These are phyloP conservation scores for Starmera stellimalicola DNA, from an alignment of 1,139 yeast species.

Conservation along the genomic window DNA sequence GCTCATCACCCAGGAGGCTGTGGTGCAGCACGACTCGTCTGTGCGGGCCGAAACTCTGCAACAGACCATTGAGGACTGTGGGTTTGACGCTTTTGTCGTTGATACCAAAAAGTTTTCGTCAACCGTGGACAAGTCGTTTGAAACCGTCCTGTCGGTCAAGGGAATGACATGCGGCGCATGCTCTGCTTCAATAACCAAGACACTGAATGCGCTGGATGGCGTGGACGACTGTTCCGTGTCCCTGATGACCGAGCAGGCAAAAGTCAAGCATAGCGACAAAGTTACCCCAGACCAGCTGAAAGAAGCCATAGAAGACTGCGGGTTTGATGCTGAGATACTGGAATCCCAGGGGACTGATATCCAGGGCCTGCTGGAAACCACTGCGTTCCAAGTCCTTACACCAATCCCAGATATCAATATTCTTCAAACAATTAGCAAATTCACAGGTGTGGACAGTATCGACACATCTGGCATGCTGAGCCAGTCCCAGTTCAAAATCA, in stretches of 20 bases:
- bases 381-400: conserved; percentile 18
- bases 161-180: conserved; percentile 95
- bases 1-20: conserved; percentile 64
- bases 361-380: conserved; percentile 7
- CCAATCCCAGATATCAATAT: background rate
- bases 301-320: conserved; percentile 60
- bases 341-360: conserved; percentile 3
- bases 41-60: conserved; percentile 28
- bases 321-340: conserved; percentile 48
- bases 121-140: background rate
- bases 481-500: conserved; percentile 13
- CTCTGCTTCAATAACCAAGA: conserved; percentile 50
- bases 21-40: conserved; percentile 36
- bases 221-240: conserved; percentile 51
- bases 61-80: conserved; percentile 57
- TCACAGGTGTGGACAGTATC: conserved; percentile 1
- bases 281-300: conserved; percentile 29
- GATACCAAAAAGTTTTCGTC: background rate
- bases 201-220: conserved; percentile 39
- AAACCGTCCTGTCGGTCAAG: conserved; percentile 24
- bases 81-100: conserved; percentile 32
- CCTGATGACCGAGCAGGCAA: conserved; percentile 65
- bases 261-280: conserved; percentile 31
- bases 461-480: conserved; percentile 24
- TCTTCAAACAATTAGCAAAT: background rate